Base-by-base conservation (phyloP, 2,329 filamentous ascomycete species). In the Gremmenia infestans region DNA sequence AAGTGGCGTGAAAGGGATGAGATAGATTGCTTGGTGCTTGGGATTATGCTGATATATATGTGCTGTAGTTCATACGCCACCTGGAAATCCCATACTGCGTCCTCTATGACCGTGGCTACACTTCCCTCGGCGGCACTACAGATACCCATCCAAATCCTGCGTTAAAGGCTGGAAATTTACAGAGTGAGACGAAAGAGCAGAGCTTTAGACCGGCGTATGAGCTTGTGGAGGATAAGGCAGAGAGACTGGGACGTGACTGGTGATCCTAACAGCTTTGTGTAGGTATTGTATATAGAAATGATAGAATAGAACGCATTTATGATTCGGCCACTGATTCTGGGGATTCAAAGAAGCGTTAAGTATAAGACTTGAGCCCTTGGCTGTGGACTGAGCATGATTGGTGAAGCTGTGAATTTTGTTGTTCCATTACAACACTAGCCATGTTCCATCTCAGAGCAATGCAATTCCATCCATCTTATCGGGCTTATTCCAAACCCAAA, bases 71-170 rank as follows among this genome's bases (percentile, higher is more conserved):
- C 69, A 88, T 95, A 59, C 82, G 87, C 32, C 85, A 88, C 67
- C 75, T 97, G 32, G 79, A 83, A 1, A 85, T 97, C 28, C 85
- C 86, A 5, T 99, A 96, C 69, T 97, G 94, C 72, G 74, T 78
- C 11, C 77, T 99, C 25, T 99, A 99, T 72, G 91, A 97, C 70
- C 77, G 78, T 62, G 93, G 93, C 9, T 97, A 94, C 72, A 96
- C 94, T 2, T 93, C 88, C 61, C 78, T 99, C n/a, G 94, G 94
- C 19, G 93, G 94, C 3, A 91, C 85, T 23, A 86, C 84, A 54
- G 91, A 99, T 73, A 99, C 94, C 2, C 82, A 88, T 61, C 92
- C 91, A 0, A 99, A 99, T 69, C 94, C 94, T 9, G 83, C 81
- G 37, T 73, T 95, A 65, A 80, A 76, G 54, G 64, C 63, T 25